phyloP scores from a whole-genome alignment of 225 moss, liverwort and hornwort genomes.

The Physcomitrium patens region DNA sequence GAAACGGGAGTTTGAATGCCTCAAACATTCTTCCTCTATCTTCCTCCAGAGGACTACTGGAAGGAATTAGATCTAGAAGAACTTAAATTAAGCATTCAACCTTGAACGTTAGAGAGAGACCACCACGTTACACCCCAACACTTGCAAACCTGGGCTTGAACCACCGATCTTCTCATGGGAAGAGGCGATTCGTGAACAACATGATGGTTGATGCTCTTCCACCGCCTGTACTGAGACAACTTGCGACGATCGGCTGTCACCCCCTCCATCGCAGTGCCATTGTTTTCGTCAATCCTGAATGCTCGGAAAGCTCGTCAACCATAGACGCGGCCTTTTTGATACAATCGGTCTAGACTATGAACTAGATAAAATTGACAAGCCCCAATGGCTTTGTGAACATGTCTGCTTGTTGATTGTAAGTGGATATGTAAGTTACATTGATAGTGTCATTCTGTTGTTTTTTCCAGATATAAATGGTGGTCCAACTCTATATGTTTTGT shows the following conservation, averaged over 20 bases:
- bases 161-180: constrained; percentile 63
- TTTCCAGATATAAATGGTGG: too few species aligned
- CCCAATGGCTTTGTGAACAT: too few species aligned
- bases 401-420: too few species aligned
- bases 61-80: not conserved
- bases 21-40: too few species aligned
- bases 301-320: constrained; percentile 73
- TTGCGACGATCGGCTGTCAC: constrained; percentile 70
- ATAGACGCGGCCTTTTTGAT: too few species aligned
- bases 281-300: constrained; percentile 80
- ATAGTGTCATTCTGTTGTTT: too few species aligned
- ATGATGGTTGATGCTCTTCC: constrained; percentile 70
- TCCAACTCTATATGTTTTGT: too few species aligned
- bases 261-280: constrained; percentile 82
- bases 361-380: too few species aligned
- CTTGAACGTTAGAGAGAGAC: not conserved
- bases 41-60: not conserved
- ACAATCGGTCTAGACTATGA: too few species aligned
- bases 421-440: too few species aligned
- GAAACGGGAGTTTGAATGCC: not conserved
- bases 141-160: constrained; percentile 59
- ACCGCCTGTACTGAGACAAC: constrained; percentile 68
- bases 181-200: constrained; percentile 71
- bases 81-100: not conserved
- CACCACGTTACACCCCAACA: not conserved